Evolutionary conservation across 2,329 filamentous ascomycete genomes (phyloP).

Genomic region (Fusarium burgessii): DNA sequence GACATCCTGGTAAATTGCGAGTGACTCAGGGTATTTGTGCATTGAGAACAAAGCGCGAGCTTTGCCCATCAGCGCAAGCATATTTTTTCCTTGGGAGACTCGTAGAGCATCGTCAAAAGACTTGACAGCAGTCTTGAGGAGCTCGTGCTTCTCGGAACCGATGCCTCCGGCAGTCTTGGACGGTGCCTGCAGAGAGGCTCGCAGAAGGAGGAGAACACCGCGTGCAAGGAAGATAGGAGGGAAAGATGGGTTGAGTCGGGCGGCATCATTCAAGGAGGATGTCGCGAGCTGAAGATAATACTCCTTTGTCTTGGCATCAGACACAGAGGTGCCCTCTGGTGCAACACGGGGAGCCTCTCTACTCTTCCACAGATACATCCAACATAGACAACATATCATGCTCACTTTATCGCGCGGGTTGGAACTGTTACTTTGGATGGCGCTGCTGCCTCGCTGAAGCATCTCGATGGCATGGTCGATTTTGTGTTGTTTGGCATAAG

Average conservation of each 20-base stretch:
- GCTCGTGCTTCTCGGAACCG: conserved; percentile 81
- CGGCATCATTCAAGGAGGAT: conserved; percentile 92
- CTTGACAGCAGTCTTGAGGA: conserved; percentile 86
- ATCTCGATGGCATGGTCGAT: conserved; percentile 85
- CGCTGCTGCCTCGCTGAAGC: conserved; percentile 78
- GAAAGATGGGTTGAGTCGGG: conserved; percentile 90
- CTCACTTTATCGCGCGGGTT: conserved; percentile 86
- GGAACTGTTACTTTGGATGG: conserved; percentile 75
- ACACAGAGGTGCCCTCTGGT: conserved; percentile 71
- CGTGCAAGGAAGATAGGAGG: conserved; percentile 91
- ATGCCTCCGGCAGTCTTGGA: conserved; percentile 74
- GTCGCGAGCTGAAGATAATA: conserved; percentile 93
- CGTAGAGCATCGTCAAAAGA: conserved; percentile 95
- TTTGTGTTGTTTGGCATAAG: conserved; percentile 96
- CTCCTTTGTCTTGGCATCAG: conserved; percentile 90
- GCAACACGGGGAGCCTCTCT: conserved; percentile 77
- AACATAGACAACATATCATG: conserved; percentile 86
- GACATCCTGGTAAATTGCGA: conserved; percentile 88
- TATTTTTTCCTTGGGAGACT: conserved; percentile 85
- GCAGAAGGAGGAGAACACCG: conserved; percentile 87
- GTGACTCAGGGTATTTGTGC: conserved; percentile 84
- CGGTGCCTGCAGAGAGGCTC: conserved; percentile 84
- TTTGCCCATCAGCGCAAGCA: conserved; percentile 92
- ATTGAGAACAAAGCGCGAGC: conserved; percentile 88
- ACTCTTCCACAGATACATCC: conserved; percentile 92